These are phyloP conservation scores for Cadophora luteo-olivacea DNA, from an alignment of 2,329 filamentous ascomycete species.

Conservation along the genomic window DNA sequence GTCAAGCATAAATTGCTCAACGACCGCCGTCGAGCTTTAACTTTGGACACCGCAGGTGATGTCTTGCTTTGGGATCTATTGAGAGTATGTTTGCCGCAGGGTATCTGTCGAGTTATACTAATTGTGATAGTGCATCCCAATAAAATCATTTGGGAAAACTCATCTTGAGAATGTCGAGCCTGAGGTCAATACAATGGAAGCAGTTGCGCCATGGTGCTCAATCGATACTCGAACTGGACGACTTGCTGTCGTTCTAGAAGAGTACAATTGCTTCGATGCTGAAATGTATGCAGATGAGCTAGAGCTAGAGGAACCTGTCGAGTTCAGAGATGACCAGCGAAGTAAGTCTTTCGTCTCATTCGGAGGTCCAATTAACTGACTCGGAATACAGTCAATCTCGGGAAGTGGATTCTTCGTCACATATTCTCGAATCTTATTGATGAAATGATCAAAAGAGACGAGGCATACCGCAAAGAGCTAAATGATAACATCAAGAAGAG, in stretches of 20 bases:
- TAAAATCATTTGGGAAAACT: conserved; percentile 91
- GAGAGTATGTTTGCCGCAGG: conserved; percentile 59
- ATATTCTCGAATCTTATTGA: conserved; percentile 89
- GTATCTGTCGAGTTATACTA: conserved; percentile 36
- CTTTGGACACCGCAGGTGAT: conserved; percentile 92
- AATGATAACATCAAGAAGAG: conserved; percentile 67
- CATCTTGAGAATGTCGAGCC: conserved; percentile 92
- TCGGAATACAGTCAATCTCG: conserved; percentile 77
- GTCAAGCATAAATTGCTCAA: conserved; percentile 94
- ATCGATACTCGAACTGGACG: conserved; percentile 93
- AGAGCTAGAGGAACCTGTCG: conserved; percentile 71
- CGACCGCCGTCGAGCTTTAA: conserved; percentile 87
- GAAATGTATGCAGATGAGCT: conserved; percentile 97
- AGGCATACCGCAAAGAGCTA: conserved; percentile 71
- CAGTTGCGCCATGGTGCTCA: conserved; percentile 94
- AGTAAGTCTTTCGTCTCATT: conserved; percentile 62
- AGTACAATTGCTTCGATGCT: conserved; percentile 96
- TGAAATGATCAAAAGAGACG: conserved; percentile 86
- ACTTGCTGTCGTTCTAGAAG: conserved; percentile 88
- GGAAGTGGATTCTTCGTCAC: conserved; percentile 94
- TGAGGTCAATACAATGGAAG: conserved; percentile 85
- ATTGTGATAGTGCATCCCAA: conserved; percentile 73
- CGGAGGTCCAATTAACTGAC: conserved; percentile 16
- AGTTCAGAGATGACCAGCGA: conserved; percentile 91
- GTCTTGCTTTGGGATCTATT: conserved; percentile 95